These are phyloP conservation scores for Aspergillus aculeatus DNA, from an alignment of 2,329 filamentous ascomycete genomes.

Conservation along the genomic window DNA sequence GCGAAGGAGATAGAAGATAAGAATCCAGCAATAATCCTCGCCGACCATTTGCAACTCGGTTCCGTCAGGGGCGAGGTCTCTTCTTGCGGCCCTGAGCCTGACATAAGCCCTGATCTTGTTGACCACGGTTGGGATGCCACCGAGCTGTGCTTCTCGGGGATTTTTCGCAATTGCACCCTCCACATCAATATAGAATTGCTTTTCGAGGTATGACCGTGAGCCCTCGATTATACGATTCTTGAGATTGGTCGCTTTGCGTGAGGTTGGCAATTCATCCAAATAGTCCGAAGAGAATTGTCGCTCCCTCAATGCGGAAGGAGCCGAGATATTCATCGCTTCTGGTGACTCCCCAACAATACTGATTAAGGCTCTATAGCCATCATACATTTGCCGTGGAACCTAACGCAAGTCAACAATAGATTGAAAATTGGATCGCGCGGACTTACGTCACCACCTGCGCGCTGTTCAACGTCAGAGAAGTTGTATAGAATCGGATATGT, in stretches of 20 bases:
- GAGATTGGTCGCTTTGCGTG: constrained; percentile 62
- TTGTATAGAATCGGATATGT: constrained; percentile 73
- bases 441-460: constrained; percentile 63
- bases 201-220: constrained; percentile 76
- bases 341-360: constrained; percentile 73
- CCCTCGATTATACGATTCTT: constrained; percentile 78
- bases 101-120: constrained; percentile 94
- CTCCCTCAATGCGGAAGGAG: constrained; percentile 67
- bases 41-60: constrained; percentile 75
- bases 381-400: constrained; percentile 70
- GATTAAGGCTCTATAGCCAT: constrained; percentile 79
- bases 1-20: constrained; percentile 87
- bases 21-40: constrained; percentile 86
- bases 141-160: constrained; percentile 82
- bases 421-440: constrained; percentile 6
- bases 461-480: constrained; percentile 71
- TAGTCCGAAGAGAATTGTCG: constrained; percentile 76
- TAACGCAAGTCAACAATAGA: constrained; percentile 37
- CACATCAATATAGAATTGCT: constrained; percentile 73
- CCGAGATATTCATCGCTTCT: constrained; percentile 57
- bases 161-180: constrained; percentile 77
- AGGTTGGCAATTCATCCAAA: constrained; percentile 69
- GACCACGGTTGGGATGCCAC: constrained; percentile 80
- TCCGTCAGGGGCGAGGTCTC: constrained; percentile 80
- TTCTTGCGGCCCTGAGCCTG: constrained; percentile 72